These are phyloP conservation scores for Suillus variegatus DNA, from an alignment of 768 basidiomycete genomes.

Conservation along the genomic window DNA sequence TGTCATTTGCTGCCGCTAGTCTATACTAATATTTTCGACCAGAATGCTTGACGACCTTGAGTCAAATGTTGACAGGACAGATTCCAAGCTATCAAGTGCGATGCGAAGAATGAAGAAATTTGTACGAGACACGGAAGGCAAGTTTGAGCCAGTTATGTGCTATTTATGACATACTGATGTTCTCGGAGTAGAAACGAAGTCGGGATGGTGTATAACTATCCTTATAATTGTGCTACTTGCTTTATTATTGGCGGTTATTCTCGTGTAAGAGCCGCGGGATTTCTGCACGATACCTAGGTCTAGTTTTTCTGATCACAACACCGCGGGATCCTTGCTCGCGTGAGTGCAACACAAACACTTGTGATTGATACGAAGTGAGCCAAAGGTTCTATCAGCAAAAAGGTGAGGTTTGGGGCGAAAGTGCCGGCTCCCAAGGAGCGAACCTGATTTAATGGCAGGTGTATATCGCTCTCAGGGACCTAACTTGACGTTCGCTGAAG, in stretches of 20 bases:
- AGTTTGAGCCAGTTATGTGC: constrained; percentile 15
- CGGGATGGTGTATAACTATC: constrained; percentile 87
- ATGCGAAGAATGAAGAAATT: constrained; percentile 77
- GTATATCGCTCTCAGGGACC: too few species aligned
- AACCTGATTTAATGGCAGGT: too few species aligned
- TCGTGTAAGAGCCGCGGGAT: constrained; percentile 46
- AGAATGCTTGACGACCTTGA: constrained; percentile 86
- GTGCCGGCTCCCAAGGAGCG: too few species aligned
- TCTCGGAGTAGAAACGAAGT: constrained; percentile 65
- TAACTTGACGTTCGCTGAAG: too few species aligned
- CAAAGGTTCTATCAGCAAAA: not conserved
- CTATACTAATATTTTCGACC: constrained; percentile 1
- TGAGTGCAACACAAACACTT: not conserved
- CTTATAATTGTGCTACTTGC: constrained; percentile 78
- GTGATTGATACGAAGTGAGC: not conserved
- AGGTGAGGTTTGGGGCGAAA: not conserved
- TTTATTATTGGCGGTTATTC: constrained; percentile 77
- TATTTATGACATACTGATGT: constrained; percentile 4
- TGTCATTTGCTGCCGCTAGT: constrained; percentile 13
- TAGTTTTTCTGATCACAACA: not conserved
- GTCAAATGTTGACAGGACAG: constrained; percentile 67
- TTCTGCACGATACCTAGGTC: not conserved
- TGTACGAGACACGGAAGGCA: constrained; percentile 81
- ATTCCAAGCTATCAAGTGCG: constrained; percentile 62
- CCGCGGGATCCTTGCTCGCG: not conserved